phyloP scores from a whole-genome alignment of 1,284 basidiomycete species.

The Leccinum subfulvum region DNA sequence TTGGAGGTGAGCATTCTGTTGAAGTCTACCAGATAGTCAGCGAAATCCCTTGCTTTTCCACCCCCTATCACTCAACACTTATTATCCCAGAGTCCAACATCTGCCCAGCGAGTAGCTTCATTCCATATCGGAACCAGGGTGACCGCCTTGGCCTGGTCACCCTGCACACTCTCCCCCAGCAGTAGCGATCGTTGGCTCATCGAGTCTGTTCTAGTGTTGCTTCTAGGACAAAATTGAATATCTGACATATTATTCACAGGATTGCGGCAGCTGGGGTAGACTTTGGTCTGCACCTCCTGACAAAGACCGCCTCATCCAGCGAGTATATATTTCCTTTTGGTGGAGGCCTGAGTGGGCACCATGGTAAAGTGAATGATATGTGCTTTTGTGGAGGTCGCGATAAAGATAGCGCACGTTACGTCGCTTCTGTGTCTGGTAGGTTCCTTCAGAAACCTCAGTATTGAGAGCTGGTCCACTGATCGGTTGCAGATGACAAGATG shows the following conservation, averaged over 20 bases:
- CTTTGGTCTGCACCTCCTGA: constrained; percentile 66
- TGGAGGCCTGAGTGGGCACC: constrained; percentile 73
- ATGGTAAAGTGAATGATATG: constrained; percentile 72
- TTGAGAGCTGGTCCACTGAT: constrained; percentile 5
- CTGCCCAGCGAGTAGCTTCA: constrained; percentile 54
- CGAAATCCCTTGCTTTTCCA: constrained; percentile 8
- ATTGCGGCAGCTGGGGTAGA: constrained; percentile 65
- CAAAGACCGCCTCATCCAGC: constrained; percentile 47
- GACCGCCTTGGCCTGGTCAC: constrained; percentile 78
- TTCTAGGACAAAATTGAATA: neutral
- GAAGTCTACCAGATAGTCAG: constrained; percentile 64
- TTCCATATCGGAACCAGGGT: constrained; percentile 72
- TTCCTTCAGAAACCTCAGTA: constrained; percentile 3
- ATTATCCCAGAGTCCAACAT: constrained; percentile 37
- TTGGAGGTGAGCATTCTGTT: constrained; percentile 70
- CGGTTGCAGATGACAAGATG: constrained; percentile 66
- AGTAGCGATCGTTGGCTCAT: constrained; percentile 63
- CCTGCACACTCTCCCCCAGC: constrained; percentile 63
- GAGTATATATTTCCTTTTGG: constrained; percentile 69
- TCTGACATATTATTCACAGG: constrained; percentile 37
- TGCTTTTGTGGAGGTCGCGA: constrained; percentile 70
- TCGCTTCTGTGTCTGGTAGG: constrained; percentile 75
- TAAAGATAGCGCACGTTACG: constrained; percentile 64
- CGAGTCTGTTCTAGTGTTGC: constrained; percentile 50
- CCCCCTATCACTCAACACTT: constrained; percentile 11